These are phyloP conservation scores for Alternaria solani DNA, from an alignment of 2,329 filamentous ascomycete genomes.

Conservation along the genomic window DNA sequence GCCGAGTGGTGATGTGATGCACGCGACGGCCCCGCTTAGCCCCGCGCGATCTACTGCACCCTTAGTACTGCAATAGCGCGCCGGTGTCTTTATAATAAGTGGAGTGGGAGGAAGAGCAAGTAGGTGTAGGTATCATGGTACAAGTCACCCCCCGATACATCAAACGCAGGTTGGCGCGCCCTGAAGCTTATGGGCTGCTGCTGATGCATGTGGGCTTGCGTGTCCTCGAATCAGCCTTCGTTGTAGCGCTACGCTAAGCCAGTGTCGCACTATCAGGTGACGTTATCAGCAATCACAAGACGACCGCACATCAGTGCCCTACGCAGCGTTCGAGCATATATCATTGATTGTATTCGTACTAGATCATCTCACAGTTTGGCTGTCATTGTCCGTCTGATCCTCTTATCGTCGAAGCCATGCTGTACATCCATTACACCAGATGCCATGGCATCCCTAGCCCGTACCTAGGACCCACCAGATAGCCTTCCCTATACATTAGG, in stretches of 20 bases:
- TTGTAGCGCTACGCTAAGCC: background rate
- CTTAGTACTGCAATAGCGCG: slow-evolving; percentile 22
- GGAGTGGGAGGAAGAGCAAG: slow-evolving; percentile 3
- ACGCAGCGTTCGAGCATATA: slow-evolving; percentile 10
- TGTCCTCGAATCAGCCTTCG: slow-evolving; percentile 17
- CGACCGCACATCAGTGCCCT: slow-evolving; percentile 8
- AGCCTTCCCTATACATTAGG: slow-evolving; percentile 40
- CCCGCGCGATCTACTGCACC: slow-evolving; percentile 25
- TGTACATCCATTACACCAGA: slow-evolving; percentile 34
- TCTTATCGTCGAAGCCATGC: slow-evolving; percentile 24
- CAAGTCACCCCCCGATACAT: slow-evolving; percentile 10
- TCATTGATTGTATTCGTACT: slow-evolving; percentile 20
- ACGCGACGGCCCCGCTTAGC: slow-evolving; percentile 26
- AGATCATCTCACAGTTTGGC: slow-evolving; percentile 16
- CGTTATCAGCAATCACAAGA: slow-evolving; percentile 24
- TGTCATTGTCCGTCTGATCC: slow-evolving; percentile 19
- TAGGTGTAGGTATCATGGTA: slow-evolving; percentile 7
- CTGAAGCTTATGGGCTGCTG: slow-evolving; percentile 16
- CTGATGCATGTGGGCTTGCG: slow-evolving; percentile 15
- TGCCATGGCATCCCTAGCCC: slow-evolving; percentile 23
- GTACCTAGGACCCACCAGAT: slow-evolving; percentile 32
- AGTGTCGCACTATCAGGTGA: slow-evolving; percentile 30
- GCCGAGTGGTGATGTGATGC: slow-evolving; percentile 20
- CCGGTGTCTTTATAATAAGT: slow-evolving; percentile 7
- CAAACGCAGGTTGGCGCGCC: slow-evolving; percentile 11